These are phyloP conservation scores for Chalciporus chontae DNA, from an alignment of 768 basidiomycete genomes.

Conservation along the genomic window DNA sequence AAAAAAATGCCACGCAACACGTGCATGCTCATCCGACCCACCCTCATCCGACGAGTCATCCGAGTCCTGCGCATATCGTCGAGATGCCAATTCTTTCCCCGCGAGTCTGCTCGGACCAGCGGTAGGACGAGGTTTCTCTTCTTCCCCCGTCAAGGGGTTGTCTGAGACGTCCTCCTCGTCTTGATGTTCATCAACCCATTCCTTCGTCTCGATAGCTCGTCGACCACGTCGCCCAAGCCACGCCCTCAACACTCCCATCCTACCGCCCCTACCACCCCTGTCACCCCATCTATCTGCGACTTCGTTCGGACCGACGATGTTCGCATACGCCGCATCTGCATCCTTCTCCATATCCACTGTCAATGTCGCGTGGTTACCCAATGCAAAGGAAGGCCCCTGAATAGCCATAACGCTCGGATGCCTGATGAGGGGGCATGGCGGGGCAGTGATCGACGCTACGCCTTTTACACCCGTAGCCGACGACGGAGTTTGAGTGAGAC, in stretches of 20 bases:
- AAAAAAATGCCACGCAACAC: slow-evolving; percentile 57
- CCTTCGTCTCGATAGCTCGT: slow-evolving; percentile 29
- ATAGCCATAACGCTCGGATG: slow-evolving; percentile 8
- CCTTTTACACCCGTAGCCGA: background rate
- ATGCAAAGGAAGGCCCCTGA: slow-evolving; percentile 21
- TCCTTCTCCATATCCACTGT: slow-evolving; percentile 11
- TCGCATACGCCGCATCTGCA: slow-evolving; percentile 55
- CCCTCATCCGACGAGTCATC: slow-evolving; percentile 41
- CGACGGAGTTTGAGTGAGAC: slow-evolving; percentile 34
- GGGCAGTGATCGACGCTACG: slow-evolving; percentile 19
- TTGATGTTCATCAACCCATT: slow-evolving; percentile 9
- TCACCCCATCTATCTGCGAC: slow-evolving; percentile 57
- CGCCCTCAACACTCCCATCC: slow-evolving; percentile 41
- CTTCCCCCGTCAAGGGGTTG: background rate
- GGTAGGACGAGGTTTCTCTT: background rate
- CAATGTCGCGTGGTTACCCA: background rate
- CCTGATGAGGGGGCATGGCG: slow-evolving; percentile 20
- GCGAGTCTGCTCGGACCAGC: background rate
- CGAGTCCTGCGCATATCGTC: slow-evolving; percentile 32
- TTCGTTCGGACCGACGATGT: slow-evolving; percentile 56
- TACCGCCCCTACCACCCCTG: slow-evolving; percentile 40
- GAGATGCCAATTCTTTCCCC: background rate
- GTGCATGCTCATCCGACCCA: slow-evolving; percentile 46
- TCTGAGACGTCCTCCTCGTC: slow-evolving; percentile 7
- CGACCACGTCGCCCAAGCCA: slow-evolving; percentile 39